A percentile compares a stretch with the other conserved stretches of the same genome.
These are phyloP conservation scores for Scleroderma bovista DNA, from an alignment of 768 basidiomycete species.

Conservation along the genomic window DNA sequence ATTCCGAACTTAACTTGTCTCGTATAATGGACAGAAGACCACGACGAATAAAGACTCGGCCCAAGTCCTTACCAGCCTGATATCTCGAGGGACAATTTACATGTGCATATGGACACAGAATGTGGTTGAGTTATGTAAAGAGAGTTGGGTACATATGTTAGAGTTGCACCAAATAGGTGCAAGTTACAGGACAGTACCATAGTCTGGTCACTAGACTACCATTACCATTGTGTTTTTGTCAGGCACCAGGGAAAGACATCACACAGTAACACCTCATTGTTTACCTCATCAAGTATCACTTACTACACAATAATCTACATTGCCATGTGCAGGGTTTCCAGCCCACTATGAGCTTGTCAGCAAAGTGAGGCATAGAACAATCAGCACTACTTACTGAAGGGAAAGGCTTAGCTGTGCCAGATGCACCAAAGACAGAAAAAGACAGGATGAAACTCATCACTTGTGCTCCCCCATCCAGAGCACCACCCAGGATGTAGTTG, in stretches of 20 bases:
- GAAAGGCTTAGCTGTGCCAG: constrained; percentile 44
- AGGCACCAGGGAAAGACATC: no score
- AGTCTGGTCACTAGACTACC: no score
- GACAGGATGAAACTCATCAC: constrained; percentile 59
- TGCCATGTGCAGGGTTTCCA: constrained; percentile 47
- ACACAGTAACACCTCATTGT: no score
- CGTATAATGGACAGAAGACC: not conserved
- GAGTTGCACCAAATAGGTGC: no score
- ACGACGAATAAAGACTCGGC: not conserved
- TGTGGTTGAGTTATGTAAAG: no score
- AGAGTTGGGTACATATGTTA: no score
- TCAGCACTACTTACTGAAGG: constrained; percentile 16
- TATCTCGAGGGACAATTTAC: not conserved
- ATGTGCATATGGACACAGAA: no score
- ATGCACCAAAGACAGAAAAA: constrained; percentile 59
- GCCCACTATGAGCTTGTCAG: constrained; percentile 33
- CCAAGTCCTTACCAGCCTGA: not conserved
- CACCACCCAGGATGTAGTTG: constrained; percentile 38
- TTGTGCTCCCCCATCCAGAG: constrained; percentile 20
- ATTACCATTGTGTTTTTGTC: no score
- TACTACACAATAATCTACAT: constrained; percentile 55
- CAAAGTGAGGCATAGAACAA: not conserved
- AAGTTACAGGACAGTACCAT: no score
- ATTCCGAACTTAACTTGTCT: not conserved
- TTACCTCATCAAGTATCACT: no score